Percentiles rank a stretch among this genome's conserved stretches.
phyloP scores from a whole-genome alignment of 106 monocot genomes.

The Dendrobium chrysotoxum region DNA sequence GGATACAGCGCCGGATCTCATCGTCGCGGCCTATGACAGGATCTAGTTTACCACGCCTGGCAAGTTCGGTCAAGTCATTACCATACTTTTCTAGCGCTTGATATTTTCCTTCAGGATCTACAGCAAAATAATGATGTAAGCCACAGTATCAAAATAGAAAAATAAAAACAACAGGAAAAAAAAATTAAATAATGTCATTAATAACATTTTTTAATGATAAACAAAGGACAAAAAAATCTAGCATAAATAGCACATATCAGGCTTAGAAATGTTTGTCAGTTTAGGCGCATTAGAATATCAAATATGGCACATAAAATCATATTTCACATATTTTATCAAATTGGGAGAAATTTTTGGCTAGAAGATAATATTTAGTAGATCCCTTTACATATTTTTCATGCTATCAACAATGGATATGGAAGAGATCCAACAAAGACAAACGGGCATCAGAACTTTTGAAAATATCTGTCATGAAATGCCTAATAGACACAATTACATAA shows the following conservation, averaged over 20 bases:
- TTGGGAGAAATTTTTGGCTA: too few relatives aligned
- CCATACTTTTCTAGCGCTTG: constrained; percentile 85
- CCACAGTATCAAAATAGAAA: background rate
- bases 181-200: background rate
- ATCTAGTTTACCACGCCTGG: constrained; percentile 82
- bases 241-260: background rate
- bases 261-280: background rate
- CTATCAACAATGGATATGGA: background rate
- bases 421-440: background rate
- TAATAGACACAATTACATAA: background rate
- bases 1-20: constrained; percentile 88
- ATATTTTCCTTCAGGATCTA: constrained; percentile 96
- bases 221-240: background rate
- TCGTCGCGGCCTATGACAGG: constrained; percentile 98
- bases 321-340: too few relatives aligned
- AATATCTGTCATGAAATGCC: background rate
- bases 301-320: background rate
- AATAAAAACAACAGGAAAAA: background rate
- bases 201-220: background rate
- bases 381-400: too few relatives aligned
- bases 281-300: background rate
- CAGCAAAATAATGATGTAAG: background rate
- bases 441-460: background rate
- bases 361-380: too few relatives aligned
- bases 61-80: constrained; percentile 84